Conservation (phyloP, 169 alveolate species). For the Cryptosporidium parvum region DNA sequence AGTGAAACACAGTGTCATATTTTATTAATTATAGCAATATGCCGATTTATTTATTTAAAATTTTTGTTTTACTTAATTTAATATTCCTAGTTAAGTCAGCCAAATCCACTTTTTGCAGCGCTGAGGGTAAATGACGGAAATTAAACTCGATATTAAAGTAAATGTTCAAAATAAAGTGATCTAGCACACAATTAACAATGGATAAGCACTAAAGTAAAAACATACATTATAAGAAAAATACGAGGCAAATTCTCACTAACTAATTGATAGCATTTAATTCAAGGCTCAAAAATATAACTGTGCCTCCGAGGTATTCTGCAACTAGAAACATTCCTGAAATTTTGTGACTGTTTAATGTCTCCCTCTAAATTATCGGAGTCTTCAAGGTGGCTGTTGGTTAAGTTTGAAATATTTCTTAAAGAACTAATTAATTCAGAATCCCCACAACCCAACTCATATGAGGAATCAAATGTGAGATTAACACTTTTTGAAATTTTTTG, state of each 20-base stretch:
- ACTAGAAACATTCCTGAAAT: background rate
- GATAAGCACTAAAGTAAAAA: background rate
- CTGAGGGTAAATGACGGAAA: background rate
- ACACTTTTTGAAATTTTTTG: background rate
- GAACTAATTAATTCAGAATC: constrained; percentile 14
- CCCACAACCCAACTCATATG: constrained; percentile 4
- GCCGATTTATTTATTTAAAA: background rate
- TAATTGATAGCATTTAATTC: background rate
- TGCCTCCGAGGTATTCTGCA: constrained; percentile 20
- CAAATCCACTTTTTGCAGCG: background rate
- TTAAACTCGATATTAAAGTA: background rate
- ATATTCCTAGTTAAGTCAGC: background rate
- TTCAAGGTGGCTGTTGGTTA: background rate
- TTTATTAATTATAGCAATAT: background rate
- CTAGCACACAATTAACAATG: background rate
- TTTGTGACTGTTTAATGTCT: constrained; percentile 12
- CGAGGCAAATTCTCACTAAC: background rate
- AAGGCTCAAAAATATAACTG: constrained; percentile 55
- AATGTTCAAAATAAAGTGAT: background rate
- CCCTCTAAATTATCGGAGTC: background rate
- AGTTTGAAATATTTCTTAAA: background rate
- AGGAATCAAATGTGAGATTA: constrained; percentile 55
- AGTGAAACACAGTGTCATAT: constrained; percentile 61
- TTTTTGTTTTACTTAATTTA: background rate
- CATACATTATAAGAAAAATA: background rate